Evolutionary conservation across 2,329 filamentous ascomycete species (phyloP).

Genomic region (Neocucurbitaria cava): DNA sequence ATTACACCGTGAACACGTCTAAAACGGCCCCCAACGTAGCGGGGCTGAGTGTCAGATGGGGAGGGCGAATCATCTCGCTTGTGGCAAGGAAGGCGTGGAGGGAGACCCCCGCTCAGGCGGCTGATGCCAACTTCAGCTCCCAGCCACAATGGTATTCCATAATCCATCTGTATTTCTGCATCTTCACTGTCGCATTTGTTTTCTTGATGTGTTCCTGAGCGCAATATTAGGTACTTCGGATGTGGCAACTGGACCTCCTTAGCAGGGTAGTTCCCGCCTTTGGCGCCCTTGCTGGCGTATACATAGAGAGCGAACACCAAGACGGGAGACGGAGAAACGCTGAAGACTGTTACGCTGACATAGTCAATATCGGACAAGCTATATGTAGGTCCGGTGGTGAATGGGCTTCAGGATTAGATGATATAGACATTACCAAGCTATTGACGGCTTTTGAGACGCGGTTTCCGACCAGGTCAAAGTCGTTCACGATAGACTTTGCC

Average conservation of each 20-base stretch:
- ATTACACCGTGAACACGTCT: not conserved
- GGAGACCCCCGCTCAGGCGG: not conserved
- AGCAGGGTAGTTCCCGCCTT: conserved; percentile 7
- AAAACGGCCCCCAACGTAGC: not conserved
- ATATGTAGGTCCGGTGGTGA: not conserved
- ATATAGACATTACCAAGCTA: conserved; percentile 2
- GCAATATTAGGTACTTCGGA: not conserved
- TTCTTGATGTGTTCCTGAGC: no score
- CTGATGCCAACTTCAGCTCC: not conserved
- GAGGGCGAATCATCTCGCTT: not conserved
- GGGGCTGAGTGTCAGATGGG: not conserved
- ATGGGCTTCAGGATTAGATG: not conserved
- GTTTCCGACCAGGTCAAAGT: not conserved
- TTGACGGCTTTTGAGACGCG: conserved; percentile 1
- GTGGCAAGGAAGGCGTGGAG: not conserved
- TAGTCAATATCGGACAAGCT: not conserved
- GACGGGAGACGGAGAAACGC: not conserved
- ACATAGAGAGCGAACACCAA: not conserved
- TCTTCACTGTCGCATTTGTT: no score
- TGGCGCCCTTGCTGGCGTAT: conserved; percentile 1
- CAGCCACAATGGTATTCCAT: not conserved
- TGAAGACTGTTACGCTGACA: not conserved
- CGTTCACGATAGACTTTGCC: not conserved
- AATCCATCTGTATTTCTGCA: no score
- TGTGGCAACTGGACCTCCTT: conserved; percentile 7